A percentile compares a stretch with the other conserved stretches of the same genome.
phyloP scores from a whole-genome alignment of 2,329 filamentous ascomycete species.

The Talaromyces marneffei region DNA sequence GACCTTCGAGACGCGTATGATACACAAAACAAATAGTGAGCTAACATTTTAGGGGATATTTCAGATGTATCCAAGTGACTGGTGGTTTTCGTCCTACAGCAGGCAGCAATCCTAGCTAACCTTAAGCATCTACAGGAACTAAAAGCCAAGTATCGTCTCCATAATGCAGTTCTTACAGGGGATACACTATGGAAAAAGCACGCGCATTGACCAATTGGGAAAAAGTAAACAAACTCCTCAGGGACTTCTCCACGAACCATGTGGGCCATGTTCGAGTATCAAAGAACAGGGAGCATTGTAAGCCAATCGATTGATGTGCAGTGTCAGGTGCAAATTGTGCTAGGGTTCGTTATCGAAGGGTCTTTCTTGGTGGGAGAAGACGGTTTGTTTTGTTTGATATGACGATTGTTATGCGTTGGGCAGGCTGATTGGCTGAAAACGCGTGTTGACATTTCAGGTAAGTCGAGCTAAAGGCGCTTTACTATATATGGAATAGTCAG shows the following conservation, averaged over 20 bases:
- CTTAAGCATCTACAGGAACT: not conserved
- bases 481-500: not conserved
- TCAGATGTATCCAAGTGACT: not conserved
- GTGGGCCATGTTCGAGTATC: not conserved
- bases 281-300: not conserved
- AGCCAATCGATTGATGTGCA: not conserved
- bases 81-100: not conserved
- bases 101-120: not conserved
- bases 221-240: conserved; percentile 1
- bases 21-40: not conserved
- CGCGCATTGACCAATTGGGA: conserved; percentile 9
- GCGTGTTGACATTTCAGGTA: conserved; percentile 3
- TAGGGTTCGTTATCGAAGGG: not conserved
- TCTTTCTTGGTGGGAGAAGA: not conserved
- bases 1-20: not conserved
- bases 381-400: not conserved
- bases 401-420: not conserved
- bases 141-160: not conserved
- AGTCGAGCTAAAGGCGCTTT: not conserved
- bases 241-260: not conserved
- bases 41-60: not conserved
- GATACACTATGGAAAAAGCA: not conserved
- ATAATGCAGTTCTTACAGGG: not conserved
- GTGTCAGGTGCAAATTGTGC: not conserved
- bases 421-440: not conserved